Base-by-base conservation (phyloP, 1,284 basidiomycete species). In the Sphagnurus paluster region DNA sequence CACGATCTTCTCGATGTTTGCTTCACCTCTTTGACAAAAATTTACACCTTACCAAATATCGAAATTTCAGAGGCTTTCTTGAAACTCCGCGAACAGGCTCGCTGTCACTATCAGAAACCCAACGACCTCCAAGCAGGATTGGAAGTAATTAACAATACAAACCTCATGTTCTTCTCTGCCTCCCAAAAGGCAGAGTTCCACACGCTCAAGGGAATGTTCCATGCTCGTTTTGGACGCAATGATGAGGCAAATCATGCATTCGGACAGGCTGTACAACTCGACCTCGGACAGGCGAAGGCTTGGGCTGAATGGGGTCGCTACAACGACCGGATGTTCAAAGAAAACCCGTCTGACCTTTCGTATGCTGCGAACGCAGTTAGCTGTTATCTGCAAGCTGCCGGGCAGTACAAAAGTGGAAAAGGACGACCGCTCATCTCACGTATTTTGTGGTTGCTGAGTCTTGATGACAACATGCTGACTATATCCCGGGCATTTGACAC, bases 31-130 rank as follows among this genome's bases (percentile, higher is more conserved):
- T 76, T 99, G 56, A 97, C 92, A 64, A 98, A 94, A 74, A 99
- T 99, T 61, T 99, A 99, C 70, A 97, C 93, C 1, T 72, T 99
- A 28, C 98, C 98, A 17, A 99, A 99, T 68, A 99, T 99, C 70
- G 97, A 99, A 71, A 99, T 99, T 57, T 97, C 97, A 2, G 97
- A 99, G 66, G 97, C 98, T 1, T 99, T 99, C 78, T 76, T 99
- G 50, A 99, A 99, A 71, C 81, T 99, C 26, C 87, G 98, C 42
- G 98, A 99, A 67, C 97, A 99, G 69, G 98, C 97, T n/a, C 87
- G 95, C 42, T 98, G 96, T 62, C 95, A 98, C 71, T 98, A 97
- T 69, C 94, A 98, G 67, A 94, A 92, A 60, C 90, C 92, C 0
- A 89, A 90, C 53, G 96, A 98, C 67, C 81, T 98, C 52, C 86